A percentile compares a stretch with the other conserved stretches of the same genome.
Evolutionary conservation across 2,329 filamentous ascomycete genomes (phyloP).

Genomic region (Fusarium incarnatum): DNA sequence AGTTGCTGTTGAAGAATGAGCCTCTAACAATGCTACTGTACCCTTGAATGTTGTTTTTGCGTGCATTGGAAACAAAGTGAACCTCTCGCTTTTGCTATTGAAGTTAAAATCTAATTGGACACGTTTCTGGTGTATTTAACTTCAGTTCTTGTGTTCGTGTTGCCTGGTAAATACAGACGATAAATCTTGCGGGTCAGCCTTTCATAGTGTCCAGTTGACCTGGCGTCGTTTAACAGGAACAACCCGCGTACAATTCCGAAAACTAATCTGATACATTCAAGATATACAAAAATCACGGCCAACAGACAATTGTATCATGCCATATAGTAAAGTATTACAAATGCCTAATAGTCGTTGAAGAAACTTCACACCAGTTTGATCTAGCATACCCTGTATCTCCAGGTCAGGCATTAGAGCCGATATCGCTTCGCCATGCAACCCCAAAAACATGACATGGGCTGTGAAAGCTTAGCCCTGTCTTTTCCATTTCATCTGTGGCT

Average conservation of each 20-base stretch:
- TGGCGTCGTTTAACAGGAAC: not conserved
- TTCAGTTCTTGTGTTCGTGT: not conserved
- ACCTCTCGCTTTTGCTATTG: not conserved
- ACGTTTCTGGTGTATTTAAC: not conserved
- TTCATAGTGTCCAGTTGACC: not conserved
- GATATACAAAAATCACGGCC: not conserved
- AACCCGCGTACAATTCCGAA: not conserved
- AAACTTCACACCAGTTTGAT: not conserved
- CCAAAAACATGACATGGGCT: not conserved
- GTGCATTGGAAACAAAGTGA: not conserved
- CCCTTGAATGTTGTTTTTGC: fast-evolving
- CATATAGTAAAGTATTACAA: not conserved
- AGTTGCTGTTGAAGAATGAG: not conserved
- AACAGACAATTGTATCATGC: not conserved
- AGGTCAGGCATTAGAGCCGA: not conserved
- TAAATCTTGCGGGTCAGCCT: not conserved
- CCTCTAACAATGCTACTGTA: not conserved
- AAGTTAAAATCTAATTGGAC: not conserved
- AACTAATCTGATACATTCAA: not conserved
- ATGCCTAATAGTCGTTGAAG: not conserved
- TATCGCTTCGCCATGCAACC: not conserved
- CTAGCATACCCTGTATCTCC: not conserved
- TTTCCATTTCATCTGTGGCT: not conserved
- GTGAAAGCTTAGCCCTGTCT: not conserved
- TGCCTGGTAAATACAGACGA: not conserved